Conservation (phyloP, 2,329 filamentous ascomycete genomes). For the Lecanosticta acicola region DNA sequence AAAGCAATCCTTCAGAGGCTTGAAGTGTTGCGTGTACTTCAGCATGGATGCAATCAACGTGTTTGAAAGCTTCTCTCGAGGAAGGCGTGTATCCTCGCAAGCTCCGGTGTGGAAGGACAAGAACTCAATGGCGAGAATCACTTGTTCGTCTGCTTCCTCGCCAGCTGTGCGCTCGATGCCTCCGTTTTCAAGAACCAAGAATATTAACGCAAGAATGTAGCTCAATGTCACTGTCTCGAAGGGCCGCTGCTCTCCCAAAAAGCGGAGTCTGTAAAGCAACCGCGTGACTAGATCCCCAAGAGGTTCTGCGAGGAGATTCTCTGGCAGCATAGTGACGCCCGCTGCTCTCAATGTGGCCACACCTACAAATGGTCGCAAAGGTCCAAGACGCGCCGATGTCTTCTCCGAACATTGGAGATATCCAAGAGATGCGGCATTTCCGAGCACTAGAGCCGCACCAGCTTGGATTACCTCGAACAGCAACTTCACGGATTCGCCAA, state of each 20-base stretch:
- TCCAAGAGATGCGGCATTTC: slow-evolving; percentile 68
- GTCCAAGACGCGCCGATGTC: slow-evolving; percentile 66
- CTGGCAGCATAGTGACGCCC: slow-evolving; percentile 65
- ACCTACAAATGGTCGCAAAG: slow-evolving; percentile 75
- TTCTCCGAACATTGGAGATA: slow-evolving; percentile 76
- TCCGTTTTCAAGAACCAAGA: slow-evolving; percentile 71
- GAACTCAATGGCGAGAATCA: slow-evolving; percentile 83
- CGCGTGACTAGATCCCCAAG: slow-evolving; percentile 76
- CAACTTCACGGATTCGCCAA: slow-evolving; percentile 70
- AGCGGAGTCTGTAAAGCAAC: slow-evolving; percentile 83
- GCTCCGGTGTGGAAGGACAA: slow-evolving; percentile 80
- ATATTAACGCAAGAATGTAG: slow-evolving; percentile 77
- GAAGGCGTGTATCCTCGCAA: slow-evolving; percentile 68
- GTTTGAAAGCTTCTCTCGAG: slow-evolving; percentile 66
- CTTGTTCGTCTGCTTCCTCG: slow-evolving; percentile 83
- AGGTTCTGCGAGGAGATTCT: slow-evolving; percentile 70
- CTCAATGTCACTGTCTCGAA: slow-evolving; percentile 83
- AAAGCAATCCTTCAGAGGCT: slow-evolving; percentile 87
- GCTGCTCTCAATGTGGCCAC: slow-evolving; percentile 78
- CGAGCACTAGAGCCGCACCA: slow-evolving; percentile 75
- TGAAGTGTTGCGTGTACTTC: slow-evolving; percentile 86
- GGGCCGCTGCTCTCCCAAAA: slow-evolving; percentile 86
- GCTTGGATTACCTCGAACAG: slow-evolving; percentile 70
- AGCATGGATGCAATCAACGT: slow-evolving; percentile 78
- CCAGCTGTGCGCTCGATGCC: slow-evolving; percentile 61